Evolutionary conservation across 2,329 filamentous ascomycete species (phyloP), one percentile per base, ranked within the genome.

Genomic region (Colletotrichum echinochloae): DNA sequence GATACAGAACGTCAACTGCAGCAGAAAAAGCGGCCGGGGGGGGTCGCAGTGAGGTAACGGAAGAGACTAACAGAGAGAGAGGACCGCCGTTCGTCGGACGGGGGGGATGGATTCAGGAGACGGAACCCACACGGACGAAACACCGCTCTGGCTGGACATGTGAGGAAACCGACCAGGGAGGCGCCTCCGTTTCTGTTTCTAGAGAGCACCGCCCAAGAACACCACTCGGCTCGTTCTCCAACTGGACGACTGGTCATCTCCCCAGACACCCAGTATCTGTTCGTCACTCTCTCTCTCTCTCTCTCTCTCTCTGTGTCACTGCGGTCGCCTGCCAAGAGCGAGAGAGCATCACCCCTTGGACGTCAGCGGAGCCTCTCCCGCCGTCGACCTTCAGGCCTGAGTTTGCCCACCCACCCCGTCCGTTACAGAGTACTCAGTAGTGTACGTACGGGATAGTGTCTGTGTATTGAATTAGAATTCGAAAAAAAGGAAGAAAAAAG

Each of bases 401-500:
- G 57, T 33, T 20, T 55, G 49, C 56, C 62, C 66, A 62, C 48
- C 61, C 66, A 55, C 55, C 66, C 61, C 66, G 48, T 55, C 66
- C 55, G 8, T 33, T 33, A 33, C 30, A 3, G 8, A 33, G 30
- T 33, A 33, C 30, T n/a, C n/a, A n/a, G n/a, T 33, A 33, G 30
- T 33, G 30, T 5, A 8, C 8, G 30, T 33, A 33, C 30, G 30
- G 30, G 8, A 33, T 8, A 33, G 30, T 33, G 8, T 33, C 30
- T 8, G 30, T 33, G 66, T 49, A 67, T 67, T 57, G 64, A 62
- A 52, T 59, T 67, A 48, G 30, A 70, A 70, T 57, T 70, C 35
- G 67, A 67, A 70, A 70, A 67, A 59, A 52, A 59, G 57, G 63
- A n/a, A n/a, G n/a, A n/a, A n/a, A n/a, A n/a, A n/a, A n/a, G n/a